Base-by-base conservation (phyloP, 2,329 filamentous ascomycete species). In the Trichoderma pleuroti region DNA sequence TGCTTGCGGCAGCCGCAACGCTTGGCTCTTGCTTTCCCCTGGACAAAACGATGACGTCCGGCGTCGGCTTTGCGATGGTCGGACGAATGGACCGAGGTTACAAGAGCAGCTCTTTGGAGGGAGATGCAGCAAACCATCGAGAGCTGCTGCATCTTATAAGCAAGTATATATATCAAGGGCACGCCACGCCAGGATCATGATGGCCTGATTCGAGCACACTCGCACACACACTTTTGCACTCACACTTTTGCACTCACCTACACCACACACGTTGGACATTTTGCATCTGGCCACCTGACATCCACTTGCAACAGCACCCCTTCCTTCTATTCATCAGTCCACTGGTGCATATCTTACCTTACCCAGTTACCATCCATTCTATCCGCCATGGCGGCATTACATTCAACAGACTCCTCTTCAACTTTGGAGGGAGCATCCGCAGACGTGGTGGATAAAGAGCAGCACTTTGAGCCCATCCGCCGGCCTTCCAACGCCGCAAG, bases 11-110 rank as follows among this genome's bases (percentile, higher is more conserved):
- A 49, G 66, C 36, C 30, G 30, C 66, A 61, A 21, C 66, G 36
- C 56, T 24, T 49, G 59, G 66, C 66, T 68, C 12, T 28, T 46
- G 12, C 60, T n/a, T 57, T 59, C 42, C 56, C 56, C 30, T 61
- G 36, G 28, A 34, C 28, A 32, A 18, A 18, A 21, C 21, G 56
- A 62, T 70, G 67, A 62, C 67, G 67, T 70, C 42, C 32, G 30
- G 65, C n/a, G 28, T 46, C 61, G 68, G 49, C 49, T 65, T 46
- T 30, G 52, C 18, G 16, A 32, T 52, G 49, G 18, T 21, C 68
- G 68, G 68, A 59, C 61, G 68, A 65, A 70, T 64, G 68, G 68
- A 70, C 68, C 68, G 68, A 70, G 68, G 68, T 70, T 70, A 70
- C 18, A 57, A 57, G 39, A 34, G 30, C 52, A 60, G 52, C 21